These are phyloP conservation scores for Aspergillus cristatus DNA, from an alignment of 495 filamentous ascomycete genomes.

Conservation along the genomic window DNA sequence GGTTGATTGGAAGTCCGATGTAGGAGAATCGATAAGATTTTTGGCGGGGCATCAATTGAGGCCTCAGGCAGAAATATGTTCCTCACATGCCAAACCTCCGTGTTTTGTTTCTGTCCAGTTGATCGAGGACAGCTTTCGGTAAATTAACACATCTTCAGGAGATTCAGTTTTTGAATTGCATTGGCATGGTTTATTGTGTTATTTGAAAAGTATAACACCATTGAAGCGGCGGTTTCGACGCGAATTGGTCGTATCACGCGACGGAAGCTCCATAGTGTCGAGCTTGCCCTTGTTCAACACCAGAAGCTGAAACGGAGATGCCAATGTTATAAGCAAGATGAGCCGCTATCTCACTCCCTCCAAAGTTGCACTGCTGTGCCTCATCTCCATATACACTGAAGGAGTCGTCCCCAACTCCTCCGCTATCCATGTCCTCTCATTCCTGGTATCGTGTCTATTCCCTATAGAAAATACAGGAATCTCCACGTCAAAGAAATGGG, in stretches of 20 bases:
- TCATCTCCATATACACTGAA: constrained; percentile 73
- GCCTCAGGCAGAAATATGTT: background rate
- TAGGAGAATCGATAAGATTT: constrained; percentile 2
- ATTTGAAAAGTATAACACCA: no score
- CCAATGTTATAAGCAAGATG: constrained; percentile 36
- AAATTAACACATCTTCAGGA: no score
- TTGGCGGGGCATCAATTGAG: background rate
- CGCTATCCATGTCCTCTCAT: constrained; percentile 75
- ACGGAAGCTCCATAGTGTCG: no score
- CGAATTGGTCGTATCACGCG: no score
- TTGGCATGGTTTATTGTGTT: no score
- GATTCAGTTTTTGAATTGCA: no score
- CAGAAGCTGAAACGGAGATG: no score
- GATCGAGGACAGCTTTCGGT: background rate
- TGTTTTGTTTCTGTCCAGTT: background rate
- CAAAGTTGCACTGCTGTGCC: constrained; percentile 71
- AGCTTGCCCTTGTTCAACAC: no score
- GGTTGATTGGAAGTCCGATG: background rate
- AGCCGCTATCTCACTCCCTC: constrained; percentile 75
- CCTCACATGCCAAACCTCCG: background rate
- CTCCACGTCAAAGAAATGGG: constrained; percentile 23
- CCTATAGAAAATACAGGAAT: constrained; percentile 32
- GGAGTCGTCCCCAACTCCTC: constrained; percentile 63
- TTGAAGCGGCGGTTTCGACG: no score
- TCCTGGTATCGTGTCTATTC: constrained; percentile 67